Evolutionary conservation across 169 alveolate species (phyloP), one percentile per base, ranked within the genome.

Genomic region (Plasmodium adleri): DNA sequence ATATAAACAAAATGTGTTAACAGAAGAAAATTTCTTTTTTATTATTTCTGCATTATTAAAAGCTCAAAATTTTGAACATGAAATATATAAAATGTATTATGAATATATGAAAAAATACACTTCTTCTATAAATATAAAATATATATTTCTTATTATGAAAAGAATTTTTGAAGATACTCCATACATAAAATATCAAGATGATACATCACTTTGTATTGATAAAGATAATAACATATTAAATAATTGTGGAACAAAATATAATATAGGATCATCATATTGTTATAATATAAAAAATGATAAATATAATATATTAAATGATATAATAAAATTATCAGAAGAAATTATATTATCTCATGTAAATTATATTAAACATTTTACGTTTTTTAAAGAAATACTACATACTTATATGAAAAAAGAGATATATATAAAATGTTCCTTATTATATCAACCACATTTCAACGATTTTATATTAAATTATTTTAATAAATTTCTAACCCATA

Each of bases 311-410:
- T 20, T 78, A 39, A 3, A 17, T 22, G 39, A 50, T 45, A 78
- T 78, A 28, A 47, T 78, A 49, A 8, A 43, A 3, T 26, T 59
- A 12, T 78, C 78, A 12, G 12, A 59, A 24, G 26, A 78, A 4
- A 54, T 54, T 10, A 28, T 78, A 50, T 28, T 78, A n/a, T 20
- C 2, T 13, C 72, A 78, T 28, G 39, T n/a, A 12, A 17, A 45
- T 68, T 78, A 26, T 47, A n/a, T 52, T 17, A 58, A 66, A 2
- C 49, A 78, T 66, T 66, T 78, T 59, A 8, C 58, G 3, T 50
- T 50, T 54, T 49, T 78, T n/a, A 78, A 78, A 28, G 89, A 78
- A 58, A 17, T 78, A 12, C n/a, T 78, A 17, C 89, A 78, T 47
- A 47, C 15, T 1, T 78, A 78, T 78, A 43, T 64, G 13, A 70